phyloP scores from a whole-genome alignment of 2,329 filamentous ascomycete genomes.

The Myriosclerotinia scirpicola region DNA sequence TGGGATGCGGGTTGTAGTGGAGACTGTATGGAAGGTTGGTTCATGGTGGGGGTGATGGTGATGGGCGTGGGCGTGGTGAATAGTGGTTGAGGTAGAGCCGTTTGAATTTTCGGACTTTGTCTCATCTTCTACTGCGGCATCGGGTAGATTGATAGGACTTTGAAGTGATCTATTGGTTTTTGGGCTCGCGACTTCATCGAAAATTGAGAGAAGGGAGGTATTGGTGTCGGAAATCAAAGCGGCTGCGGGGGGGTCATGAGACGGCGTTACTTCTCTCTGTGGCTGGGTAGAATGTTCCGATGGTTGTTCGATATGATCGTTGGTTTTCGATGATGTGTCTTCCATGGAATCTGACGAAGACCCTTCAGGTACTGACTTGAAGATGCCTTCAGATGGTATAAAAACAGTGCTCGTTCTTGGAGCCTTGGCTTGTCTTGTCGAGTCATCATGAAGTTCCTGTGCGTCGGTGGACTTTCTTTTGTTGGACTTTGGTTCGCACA shows the following conservation, averaged over 20 bases:
- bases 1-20: slow-evolving; percentile 40
- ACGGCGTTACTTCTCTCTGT: slow-evolving; percentile 49
- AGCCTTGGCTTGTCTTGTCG: slow-evolving; percentile 14
- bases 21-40: slow-evolving; percentile 39
- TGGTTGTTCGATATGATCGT: slow-evolving; percentile 19
- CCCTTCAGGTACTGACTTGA: slow-evolving; percentile 51
- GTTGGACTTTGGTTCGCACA: slow-evolving; percentile 56
- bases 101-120: slow-evolving; percentile 25
- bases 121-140: slow-evolving; percentile 25
- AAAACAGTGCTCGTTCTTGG: slow-evolving; percentile 45
- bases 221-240: slow-evolving; percentile 55
- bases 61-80: slow-evolving; percentile 10
- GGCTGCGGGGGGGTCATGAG: slow-evolving; percentile 60
- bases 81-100: slow-evolving; percentile 39
- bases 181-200: slow-evolving; percentile 52
- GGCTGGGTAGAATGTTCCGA: background rate
- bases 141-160: slow-evolving; percentile 30
- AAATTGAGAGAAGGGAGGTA: slow-evolving; percentile 60
- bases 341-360: slow-evolving; percentile 35
- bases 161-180: slow-evolving; percentile 16
- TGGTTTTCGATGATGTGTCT: slow-evolving; percentile 25
- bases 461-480: slow-evolving; percentile 17
- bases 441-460: slow-evolving; percentile 8
- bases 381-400: slow-evolving; percentile 62
- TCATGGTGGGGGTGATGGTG: slow-evolving; percentile 33